Conservation (phyloP, 1,284 basidiomycete species). For the Ganoderma boninense region DNA sequence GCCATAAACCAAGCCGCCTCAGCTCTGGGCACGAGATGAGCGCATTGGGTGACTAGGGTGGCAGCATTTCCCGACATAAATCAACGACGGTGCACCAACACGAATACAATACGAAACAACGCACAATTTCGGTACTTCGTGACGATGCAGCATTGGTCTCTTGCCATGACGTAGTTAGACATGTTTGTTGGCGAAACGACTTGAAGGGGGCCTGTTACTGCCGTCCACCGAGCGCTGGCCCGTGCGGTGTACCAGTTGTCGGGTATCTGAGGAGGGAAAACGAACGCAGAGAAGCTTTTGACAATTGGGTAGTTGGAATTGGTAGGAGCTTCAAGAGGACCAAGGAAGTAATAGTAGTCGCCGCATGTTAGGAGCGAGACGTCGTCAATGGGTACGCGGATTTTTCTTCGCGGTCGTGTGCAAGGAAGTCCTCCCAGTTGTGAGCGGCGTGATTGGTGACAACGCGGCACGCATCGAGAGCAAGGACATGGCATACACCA, state of each 20-base stretch:
- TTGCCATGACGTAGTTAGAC: no score
- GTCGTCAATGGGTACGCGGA: neutral
- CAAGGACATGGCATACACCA: neutral
- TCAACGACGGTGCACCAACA: neutral
- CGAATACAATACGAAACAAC: neutral
- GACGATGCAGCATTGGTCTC: neutral
- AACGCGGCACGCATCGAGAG: neutral
- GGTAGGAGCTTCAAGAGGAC: neutral
- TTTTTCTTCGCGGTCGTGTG: neutral
- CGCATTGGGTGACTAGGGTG: neutral
- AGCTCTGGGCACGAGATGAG: neutral
- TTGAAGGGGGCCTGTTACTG: no score
- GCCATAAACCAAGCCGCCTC: neutral
- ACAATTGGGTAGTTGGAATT: neutral
- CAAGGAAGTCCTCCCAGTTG: neutral
- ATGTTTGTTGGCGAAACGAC: no score
- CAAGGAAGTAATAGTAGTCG: neutral
- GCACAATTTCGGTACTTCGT: neutral
- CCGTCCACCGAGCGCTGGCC: neutral
- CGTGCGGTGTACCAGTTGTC: neutral
- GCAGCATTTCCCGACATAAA: neutral
- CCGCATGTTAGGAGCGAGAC: neutral
- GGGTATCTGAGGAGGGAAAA: neutral
- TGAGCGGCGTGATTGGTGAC: neutral
- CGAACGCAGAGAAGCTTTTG: neutral